phyloP scores from a whole-genome alignment of 331 rosid genomes.

The Arachis monticola region DNA sequence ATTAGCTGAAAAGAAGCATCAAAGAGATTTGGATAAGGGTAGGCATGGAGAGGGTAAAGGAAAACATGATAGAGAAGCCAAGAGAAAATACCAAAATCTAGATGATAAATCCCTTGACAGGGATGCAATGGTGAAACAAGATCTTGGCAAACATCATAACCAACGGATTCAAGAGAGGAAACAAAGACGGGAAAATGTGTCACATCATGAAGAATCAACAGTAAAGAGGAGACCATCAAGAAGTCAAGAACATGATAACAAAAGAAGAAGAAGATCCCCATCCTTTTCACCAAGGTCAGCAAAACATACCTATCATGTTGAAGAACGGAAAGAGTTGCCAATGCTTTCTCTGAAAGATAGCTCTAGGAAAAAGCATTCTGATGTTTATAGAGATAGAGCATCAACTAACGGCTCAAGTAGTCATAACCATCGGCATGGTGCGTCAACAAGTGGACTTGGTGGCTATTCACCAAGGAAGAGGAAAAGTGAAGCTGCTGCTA shows the following conservation, averaged over 20 bases:
- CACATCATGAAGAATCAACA: conserved; percentile 61
- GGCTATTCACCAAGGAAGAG: conserved; percentile 99
- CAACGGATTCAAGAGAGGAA: conserved; percentile 50
- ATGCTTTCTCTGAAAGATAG: conserved; percentile 52
- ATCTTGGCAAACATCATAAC: conserved; percentile 48
- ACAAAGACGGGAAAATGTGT: conserved; percentile 50
- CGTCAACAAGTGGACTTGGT: conserved; percentile 78
- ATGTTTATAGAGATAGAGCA: conserved; percentile 57
- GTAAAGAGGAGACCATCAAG: conserved; percentile 65
- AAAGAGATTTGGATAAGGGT: conserved; percentile 56
- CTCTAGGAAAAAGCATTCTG: conserved; percentile 60
- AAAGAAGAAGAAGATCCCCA: conserved; percentile 57
- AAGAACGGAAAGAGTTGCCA: conserved; percentile 48
- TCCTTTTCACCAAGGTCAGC: conserved; percentile 62
- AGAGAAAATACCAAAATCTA: conserved; percentile 60
- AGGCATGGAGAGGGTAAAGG: conserved; percentile 53
- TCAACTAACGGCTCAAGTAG: conserved; percentile 71
- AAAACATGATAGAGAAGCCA: conserved; percentile 61
- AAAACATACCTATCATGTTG: conserved; percentile 46
- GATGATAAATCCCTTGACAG: conserved; percentile 55
- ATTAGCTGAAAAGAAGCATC: conserved; percentile 57
- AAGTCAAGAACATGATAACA: conserved; percentile 61
- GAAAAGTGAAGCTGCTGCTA: conserved; percentile 76
- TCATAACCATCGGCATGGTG: conserved; percentile 64
- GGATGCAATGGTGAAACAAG: conserved; percentile 55